Percentiles rank a stretch among this genome's conserved stretches.
phyloP scores from a whole-genome alignment of 441 rosid genomes.

The Pelargonium cotyledonis region DNA sequence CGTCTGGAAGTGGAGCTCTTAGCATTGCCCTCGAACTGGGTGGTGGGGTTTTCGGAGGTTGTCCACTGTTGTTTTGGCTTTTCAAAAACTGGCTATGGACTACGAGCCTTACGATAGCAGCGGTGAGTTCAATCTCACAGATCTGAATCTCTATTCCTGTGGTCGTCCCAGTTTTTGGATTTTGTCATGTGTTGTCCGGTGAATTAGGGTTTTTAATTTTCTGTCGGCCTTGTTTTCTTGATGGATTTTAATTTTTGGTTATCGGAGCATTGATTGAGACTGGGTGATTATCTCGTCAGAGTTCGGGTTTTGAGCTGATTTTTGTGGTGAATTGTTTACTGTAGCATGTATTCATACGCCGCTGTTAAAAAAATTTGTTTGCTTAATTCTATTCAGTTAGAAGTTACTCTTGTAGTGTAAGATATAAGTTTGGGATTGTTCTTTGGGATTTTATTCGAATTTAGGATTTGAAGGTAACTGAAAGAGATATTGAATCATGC shows the following conservation, averaged over 20 bases:
- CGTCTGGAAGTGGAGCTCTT: background rate
- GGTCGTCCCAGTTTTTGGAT: conserved; percentile 10
- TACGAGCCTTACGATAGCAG: conserved; percentile 74
- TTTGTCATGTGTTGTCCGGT: background rate
- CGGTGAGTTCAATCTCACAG: conserved; percentile 44
- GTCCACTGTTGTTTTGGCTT: background rate
- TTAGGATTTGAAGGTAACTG: background rate
- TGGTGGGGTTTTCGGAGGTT: too few species aligned
- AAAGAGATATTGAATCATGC: background rate
- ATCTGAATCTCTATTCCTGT: background rate
- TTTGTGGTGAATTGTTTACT: background rate
- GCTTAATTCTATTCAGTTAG: background rate
- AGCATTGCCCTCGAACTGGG: background rate
- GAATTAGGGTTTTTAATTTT: background rate
- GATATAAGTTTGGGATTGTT: background rate
- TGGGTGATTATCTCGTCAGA: background rate
- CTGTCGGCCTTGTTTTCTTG: background rate
- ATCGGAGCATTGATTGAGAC: background rate
- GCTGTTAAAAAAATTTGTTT: background rate
- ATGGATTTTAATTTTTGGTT: background rate
- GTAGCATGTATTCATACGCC: background rate
- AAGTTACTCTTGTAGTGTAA: background rate
- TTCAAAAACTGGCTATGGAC: conserved; percentile 39
- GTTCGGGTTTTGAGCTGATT: background rate
- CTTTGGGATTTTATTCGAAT: background rate